These are phyloP conservation scores for Flaveria floridana DNA, from an alignment of 140 eudicot species.

Conservation along the genomic window DNA sequence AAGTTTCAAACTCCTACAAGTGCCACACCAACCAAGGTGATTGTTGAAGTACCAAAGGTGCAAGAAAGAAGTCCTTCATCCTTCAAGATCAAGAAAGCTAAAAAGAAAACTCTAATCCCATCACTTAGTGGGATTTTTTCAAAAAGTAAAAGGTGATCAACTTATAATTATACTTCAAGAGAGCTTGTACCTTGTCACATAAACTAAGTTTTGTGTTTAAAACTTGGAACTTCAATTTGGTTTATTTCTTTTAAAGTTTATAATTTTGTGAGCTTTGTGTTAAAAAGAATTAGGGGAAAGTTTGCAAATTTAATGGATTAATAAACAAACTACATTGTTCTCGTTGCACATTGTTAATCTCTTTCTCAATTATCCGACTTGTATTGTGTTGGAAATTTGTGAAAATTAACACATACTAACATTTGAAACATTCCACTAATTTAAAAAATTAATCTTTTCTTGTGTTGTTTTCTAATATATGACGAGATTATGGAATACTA, in stretches of 20 bases:
- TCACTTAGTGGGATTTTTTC: slow-evolving; percentile 52
- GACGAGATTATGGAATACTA: too few relatives aligned
- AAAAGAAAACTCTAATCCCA: slow-evolving; percentile 46
- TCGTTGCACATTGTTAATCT: background rate
- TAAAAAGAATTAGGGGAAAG: background rate
- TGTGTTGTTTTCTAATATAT: too few relatives aligned
- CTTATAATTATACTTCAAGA: slow-evolving; percentile 20
- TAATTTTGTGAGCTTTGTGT: background rate
- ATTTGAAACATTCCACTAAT: too few relatives aligned
- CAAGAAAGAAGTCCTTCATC: slow-evolving; percentile 24
- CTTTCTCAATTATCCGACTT: background rate
- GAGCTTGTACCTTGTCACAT: background rate
- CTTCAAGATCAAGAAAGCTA: slow-evolving; percentile 29
- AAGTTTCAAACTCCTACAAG: slow-evolving; percentile 45
- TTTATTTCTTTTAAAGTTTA: background rate
- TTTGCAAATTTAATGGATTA: background rate
- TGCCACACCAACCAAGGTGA: slow-evolving; percentile 36
- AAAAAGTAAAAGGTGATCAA: slow-evolving; percentile 46
- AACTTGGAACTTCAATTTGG: background rate
- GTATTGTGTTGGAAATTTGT: background rate
- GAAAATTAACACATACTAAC: background rate
- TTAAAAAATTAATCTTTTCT: too few relatives aligned
- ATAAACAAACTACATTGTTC: background rate
- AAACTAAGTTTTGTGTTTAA: slow-evolving; percentile 14
- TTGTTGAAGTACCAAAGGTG: slow-evolving; percentile 30